Base-by-base conservation (phyloP, 225 moss, liverwort and hornwort species). In the Straminergon stramineum region DNA sequence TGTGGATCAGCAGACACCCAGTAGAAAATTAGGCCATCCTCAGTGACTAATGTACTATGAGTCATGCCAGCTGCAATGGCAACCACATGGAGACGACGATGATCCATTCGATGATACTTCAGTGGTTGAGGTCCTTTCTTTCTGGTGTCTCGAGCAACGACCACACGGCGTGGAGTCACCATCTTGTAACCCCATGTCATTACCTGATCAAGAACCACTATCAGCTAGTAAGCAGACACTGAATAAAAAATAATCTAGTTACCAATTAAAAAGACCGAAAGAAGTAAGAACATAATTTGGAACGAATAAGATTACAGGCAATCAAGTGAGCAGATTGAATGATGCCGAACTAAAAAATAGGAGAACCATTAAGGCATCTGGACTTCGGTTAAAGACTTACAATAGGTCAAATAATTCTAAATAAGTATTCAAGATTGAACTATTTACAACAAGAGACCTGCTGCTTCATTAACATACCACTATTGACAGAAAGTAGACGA, bases 101-200 rank as follows among this genome's bases (percentile, higher is more conserved):
- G 79, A 79, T 79, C 79, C 79, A 79, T 57, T 58, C 89, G 89
- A 89, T 99, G 99, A 91, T 93, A 99, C 87, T 97, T 97, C 73
- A 97, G 87, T 57, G 95, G 94, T 57, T 84, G 83, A 48, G 51
- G 78, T 67, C 97, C 99, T 87, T 91, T 95, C 89, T 97, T 97
- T 87, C 92, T 97, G 52, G 91, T 95, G 82, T 97, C 92, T 91
- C 99, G 93, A 86, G 92, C 93, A 64, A 96, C 58, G 31, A 91
- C 82, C 56, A 99, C 94, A 81, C 99, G 97, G 71, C 95, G 95
- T 84, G 99, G 99, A 90, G 96, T 99, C 70, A 99, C 99, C 97
- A 96, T 96, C 92, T 97, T 97, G 89, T 97, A 99, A 79, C 99
- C 99, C 99, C 99, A 99, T 57, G 97, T 96, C 92, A 95, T 92